Percentiles rank a stretch among this genome's conserved stretches.
These are phyloP conservation scores for Silene conica DNA, from an alignment of 148 eudicot genomes.

Conservation along the genomic window DNA sequence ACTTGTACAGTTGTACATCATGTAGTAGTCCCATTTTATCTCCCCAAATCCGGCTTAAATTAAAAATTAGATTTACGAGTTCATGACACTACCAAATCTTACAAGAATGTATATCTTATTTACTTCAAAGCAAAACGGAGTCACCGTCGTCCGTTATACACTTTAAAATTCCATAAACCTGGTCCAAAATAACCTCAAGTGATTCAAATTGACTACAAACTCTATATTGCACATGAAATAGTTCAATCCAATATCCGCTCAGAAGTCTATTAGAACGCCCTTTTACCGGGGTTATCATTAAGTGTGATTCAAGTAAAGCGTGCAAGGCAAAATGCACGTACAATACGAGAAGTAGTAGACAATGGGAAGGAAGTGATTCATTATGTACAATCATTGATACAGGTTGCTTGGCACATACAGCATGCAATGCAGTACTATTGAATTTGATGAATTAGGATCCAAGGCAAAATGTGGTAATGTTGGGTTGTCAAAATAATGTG, in stretches of 20 bases:
- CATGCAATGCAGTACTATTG: not conserved
- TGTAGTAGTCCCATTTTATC: not conserved
- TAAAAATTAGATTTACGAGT: not conserved
- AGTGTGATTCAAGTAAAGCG: not conserved
- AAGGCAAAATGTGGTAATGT: conserved; percentile 1
- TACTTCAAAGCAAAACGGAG: no score
- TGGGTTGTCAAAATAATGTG: conserved; percentile 1
- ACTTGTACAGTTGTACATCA: no score
- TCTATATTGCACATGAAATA: not conserved
- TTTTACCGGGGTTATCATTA: not conserved
- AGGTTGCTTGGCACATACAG: not conserved
- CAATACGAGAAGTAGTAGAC: no score
- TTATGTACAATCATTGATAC: not conserved
- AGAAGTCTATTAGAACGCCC: no score
- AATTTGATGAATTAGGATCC: not conserved
- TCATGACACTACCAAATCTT: no score
- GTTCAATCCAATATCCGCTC: not conserved
- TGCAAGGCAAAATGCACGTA: not conserved
- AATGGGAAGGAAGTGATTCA: no score
- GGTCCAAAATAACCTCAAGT: no score
- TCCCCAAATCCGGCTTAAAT: not conserved
- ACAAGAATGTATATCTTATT: no score
- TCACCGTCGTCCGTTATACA: no score
- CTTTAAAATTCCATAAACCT: no score
- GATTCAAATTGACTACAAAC: no score